Evolutionary conservation across 345 rosid genomes (phyloP), one percentile per base, ranked within the genome.

Genomic region (Sapria himalayana): DNA sequence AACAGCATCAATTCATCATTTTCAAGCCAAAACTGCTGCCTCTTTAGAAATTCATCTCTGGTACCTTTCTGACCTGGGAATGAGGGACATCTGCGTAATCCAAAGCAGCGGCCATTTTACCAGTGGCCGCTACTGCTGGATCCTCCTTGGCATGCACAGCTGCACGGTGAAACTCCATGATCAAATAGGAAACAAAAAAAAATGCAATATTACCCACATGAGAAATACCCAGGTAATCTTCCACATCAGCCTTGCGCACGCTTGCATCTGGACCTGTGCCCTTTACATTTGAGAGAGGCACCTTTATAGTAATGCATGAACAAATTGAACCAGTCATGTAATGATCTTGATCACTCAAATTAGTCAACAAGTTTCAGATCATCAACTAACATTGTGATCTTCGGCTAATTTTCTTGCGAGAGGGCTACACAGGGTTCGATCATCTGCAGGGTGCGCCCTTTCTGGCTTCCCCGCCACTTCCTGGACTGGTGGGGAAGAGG

Each of bases 221-320:
- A 23, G 43, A 19, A 2, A 56, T 72, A 86, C 97, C 89, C 67
- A 86, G 61, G 64, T 66, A 81, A 39, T 81, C 97, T 61, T 86
- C 93, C 38, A 86, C 56, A 66, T 86, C 94, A 45, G 91, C 91
- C 68, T 81, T 86, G 51, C 81, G 78, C 41, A 86, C 74, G 36
- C 39, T 69, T 50, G 92, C 94, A 48, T 78, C 93, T 46, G 80
- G 78, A 50, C 94, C 97, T 3, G 97, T 86, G 61, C 93, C 97
- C 59, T 70, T 70, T 57, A 86, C 74, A 56, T 70, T 78, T 49
- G 93, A 63, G 52, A 81, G 85, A 33, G 76, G 48, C 38, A 78
- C 79, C 97, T 86, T 48, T n/a, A n/a, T n/a, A n/a, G n/a, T n/a
- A 24, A 48, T 55, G 46, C 17, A 34, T 24, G 16, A 25, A 17